Base-by-base conservation (phyloP, 1,139 yeast genomes). In the Taphrina deformans region DNA sequence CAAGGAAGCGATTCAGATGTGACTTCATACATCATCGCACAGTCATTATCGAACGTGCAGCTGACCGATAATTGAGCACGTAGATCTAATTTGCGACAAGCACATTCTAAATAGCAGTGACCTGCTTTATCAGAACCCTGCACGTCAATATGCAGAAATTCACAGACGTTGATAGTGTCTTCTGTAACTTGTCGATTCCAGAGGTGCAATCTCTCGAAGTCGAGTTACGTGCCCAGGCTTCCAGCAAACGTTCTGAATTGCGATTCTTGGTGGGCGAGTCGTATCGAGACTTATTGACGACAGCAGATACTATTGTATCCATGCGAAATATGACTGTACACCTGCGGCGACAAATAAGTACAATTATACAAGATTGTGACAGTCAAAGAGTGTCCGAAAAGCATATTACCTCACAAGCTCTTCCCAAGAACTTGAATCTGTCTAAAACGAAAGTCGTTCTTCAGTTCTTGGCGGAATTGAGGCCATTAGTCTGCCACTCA, bases 261-360 rank as follows among this genome's bases (percentile, higher is more conserved):
- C 63, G 55, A 24, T 27, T 48, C 14, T 56, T 59, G 40, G 63
- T 59, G 3, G 63, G 63, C 1, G 63, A 59, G 27, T 59, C 63
- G 27, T 59, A 59, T 38, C 35, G 63, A 3, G 63, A 59, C 16
- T 21, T 59, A 3, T 27, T 59, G 14, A 59, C 63, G 24, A 59
- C 63, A 7, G 63, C 63, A n/a, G 63, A 59, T 21, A 59, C 63
- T n/a, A 40, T 59, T 6, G 50, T 59, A 12, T 18, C 41, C 12
- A 50, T 59, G 63, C 63, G 63, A 16, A 56, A 59, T 12, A 45
- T 18, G 40, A 59, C 56, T 3, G 21, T 40, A 31, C 41, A 12
- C 12, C 23, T 59, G 26, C 48, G 63, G 9, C 45, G 40, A 24
- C 56, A 38, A 26, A n/a, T 59, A 31, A 35, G 27, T 16, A 27